phyloP scores from a whole-genome alignment of 2,329 filamentous ascomycete species.

The Colletotrichum neosansevieriae region DNA sequence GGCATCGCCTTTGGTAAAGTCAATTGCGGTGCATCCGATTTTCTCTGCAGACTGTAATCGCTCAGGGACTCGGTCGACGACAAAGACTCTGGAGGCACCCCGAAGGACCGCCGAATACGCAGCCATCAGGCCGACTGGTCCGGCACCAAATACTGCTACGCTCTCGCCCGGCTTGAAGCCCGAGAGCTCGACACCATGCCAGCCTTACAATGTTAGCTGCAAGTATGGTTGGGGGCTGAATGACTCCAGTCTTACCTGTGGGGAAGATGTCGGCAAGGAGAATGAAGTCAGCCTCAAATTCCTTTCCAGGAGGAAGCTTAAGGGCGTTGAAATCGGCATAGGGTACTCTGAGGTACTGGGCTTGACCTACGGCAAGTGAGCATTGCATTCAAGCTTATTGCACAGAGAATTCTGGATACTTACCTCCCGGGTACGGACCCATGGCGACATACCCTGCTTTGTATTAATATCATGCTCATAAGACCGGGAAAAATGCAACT shows the following conservation, averaged over 20 bases:
- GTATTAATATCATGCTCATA: neutral
- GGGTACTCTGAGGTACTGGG: conserved; percentile 73
- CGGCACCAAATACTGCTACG: conserved; percentile 74
- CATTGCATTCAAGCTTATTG: neutral
- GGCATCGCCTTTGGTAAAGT: conserved; percentile 70
- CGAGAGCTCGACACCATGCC: conserved; percentile 68
- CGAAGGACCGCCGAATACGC: conserved; percentile 72
- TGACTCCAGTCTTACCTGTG: conserved; percentile 43
- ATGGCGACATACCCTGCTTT: conserved; percentile 67
- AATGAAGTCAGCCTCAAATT: conserved; percentile 72
- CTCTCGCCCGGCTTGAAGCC: conserved; percentile 71
- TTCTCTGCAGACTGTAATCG: conserved; percentile 69
- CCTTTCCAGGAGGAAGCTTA: conserved; percentile 69
- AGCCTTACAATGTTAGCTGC: conserved; percentile 50
- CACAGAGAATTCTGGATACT: conserved; percentile 42
- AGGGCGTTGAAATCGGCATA: conserved; percentile 77
- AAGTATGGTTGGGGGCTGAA: neutral
- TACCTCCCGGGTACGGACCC: conserved; percentile 60
- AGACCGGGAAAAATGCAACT: neutral
- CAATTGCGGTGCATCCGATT: conserved; percentile 71
- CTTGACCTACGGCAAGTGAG: conserved; percentile 58
- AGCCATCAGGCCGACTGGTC: conserved; percentile 75
- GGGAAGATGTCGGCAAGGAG: conserved; percentile 55
- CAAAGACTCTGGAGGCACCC: conserved; percentile 71
- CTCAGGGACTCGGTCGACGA: conserved; percentile 72